Conservation (phyloP, 495 filamentous ascomycete species). For the Terfezia boudieri region DNA sequence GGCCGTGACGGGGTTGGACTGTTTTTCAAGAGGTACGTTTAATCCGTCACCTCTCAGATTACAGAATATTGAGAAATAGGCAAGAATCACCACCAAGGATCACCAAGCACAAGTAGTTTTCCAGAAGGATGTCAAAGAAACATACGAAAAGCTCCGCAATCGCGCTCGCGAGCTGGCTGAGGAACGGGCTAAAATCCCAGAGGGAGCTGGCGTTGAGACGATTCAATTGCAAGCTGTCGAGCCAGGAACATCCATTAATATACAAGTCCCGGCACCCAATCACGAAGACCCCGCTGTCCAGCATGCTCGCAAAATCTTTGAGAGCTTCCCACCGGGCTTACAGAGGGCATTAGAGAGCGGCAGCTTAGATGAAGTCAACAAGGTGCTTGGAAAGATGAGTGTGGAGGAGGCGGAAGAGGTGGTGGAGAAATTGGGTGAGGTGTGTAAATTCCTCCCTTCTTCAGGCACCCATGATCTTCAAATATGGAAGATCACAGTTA, state of each 20-base stretch:
- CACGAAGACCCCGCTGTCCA: slow-evolving; percentile 44
- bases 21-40: slow-evolving; percentile 63
- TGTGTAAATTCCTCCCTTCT: slow-evolving; percentile 17
- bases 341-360: slow-evolving; percentile 61
- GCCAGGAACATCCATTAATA: slow-evolving; percentile 79
- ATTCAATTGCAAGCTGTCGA: slow-evolving; percentile 95
- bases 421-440: slow-evolving; percentile 60
- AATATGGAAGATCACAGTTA: too few species aligned
- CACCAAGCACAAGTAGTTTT: slow-evolving; percentile 89
- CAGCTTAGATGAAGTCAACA: slow-evolving; percentile 84
- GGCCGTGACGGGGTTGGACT: slow-evolving; percentile 71
- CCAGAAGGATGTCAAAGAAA: slow-evolving; percentile 72
- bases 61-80: slow-evolving; percentile 1
- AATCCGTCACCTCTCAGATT: not conserved
- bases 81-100: slow-evolving; percentile 63
- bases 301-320: slow-evolving; percentile 51
- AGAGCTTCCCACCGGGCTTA: slow-evolving; percentile 59
- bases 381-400: slow-evolving; percentile 80
- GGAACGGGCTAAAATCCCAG: slow-evolving; percentile 33
- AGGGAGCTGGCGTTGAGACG: slow-evolving; percentile 56
- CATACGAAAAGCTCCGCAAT: slow-evolving; percentile 57
- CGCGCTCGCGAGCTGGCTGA: slow-evolving; percentile 59
- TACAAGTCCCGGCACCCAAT: slow-evolving; percentile 45
- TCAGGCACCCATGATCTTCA: not conserved
- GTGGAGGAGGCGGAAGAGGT: slow-evolving; percentile 83